Base-by-base conservation (phyloP, 2,329 filamentous ascomycete species). In the Trichoderma sp. region DNA sequence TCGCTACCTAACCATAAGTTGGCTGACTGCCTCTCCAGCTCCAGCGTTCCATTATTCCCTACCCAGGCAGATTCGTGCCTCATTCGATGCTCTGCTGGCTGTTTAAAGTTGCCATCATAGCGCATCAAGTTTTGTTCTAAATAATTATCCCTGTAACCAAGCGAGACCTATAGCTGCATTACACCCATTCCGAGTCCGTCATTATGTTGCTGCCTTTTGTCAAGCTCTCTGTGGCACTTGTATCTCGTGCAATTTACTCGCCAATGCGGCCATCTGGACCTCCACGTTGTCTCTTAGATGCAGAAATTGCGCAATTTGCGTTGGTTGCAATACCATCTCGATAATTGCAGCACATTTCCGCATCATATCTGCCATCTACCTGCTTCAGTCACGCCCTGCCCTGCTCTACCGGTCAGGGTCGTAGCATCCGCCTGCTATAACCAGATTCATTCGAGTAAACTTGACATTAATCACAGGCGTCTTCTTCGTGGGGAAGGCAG, bases 401-500 rank as follows among this genome's bases (percentile, higher is more conserved):
- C 64, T 76, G 69, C 79, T 77, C 81, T 84, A 87, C 76, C 85
- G 83, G 78, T 89, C 87, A 50, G 89, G 87, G 71, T 91, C 88
- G 79, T 91, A 92, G 80, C 90, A 92, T 29, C 95, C 95, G 64
- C 94, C 95, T 27, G 95, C 95, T 77, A 98, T 88, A 14, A 98
- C 93, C 78, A 98, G 85, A 83, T 99, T 99, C 94, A 98, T 98
- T 76, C 95, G 89, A 4, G 97, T 98, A 81, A 98, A 98, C 81
- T 93, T 91, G 72, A 97, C 95, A 85, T 96, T 97, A 84, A 97
- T 94, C 12, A 98, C 94, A 0, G 96, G 95, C 18, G 93, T 96
- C 86, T 97, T 98, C 89, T 99, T 99, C 4, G 97, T 98, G 0
- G 95, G 92, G 82, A 98, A 98, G 1, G 94, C 95, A 78, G 92